Base-by-base conservation (phyloP, 1,284 basidiomycete species). In the Pseudomicrostroma phylloplanum region DNA sequence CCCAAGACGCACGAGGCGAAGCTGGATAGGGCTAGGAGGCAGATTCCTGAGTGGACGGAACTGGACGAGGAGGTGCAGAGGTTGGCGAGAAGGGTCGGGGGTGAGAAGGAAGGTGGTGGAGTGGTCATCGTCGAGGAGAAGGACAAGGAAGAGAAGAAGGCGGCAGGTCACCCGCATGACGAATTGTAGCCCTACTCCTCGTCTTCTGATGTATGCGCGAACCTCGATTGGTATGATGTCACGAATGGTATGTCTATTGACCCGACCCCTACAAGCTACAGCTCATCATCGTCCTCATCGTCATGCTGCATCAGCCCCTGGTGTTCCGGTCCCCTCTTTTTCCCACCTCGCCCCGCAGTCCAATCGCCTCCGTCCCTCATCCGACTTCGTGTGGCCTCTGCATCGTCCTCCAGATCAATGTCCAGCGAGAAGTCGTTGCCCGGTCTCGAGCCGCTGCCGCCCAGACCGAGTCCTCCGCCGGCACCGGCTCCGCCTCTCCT, bases 21-120 rank as follows among this genome's bases (percentile, higher is more conserved):
- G 80, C 84, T 98, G 9, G 85, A 88, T 9, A 85, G 94, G 40
- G 96, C 94, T 0, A 72, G 77, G 36, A 86, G 93, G 43, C 87
- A 93, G 73, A 96, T 98, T 59, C 93, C 94, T 0, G 94, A 98
- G 80, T 98, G 94, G 96, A 92, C 93, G 64, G 84, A 85, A 54
- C 96, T 96, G 75, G 94, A 97, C 64, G 67, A 76, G 13, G 79
- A 82, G 60, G 77, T 7, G 79, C 78, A 0, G 69, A 62, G 7
- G 62, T 81, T 11, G 80, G 80, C 0, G 61, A 68, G 26, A 19
- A 17, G 51, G 51, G 51, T 54, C 7, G 51, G n/a, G 15, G 51
- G 21, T 21, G 51, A 54, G 23, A 25, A 25, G 13, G 17, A 21
- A 26, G 21, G 51, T 19, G 43, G 15, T 3, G 43, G 43, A n/a